Conservation (phyloP, 2,329 filamentous ascomycete species). For the Teratosphaeriaceae sp. region DNA sequence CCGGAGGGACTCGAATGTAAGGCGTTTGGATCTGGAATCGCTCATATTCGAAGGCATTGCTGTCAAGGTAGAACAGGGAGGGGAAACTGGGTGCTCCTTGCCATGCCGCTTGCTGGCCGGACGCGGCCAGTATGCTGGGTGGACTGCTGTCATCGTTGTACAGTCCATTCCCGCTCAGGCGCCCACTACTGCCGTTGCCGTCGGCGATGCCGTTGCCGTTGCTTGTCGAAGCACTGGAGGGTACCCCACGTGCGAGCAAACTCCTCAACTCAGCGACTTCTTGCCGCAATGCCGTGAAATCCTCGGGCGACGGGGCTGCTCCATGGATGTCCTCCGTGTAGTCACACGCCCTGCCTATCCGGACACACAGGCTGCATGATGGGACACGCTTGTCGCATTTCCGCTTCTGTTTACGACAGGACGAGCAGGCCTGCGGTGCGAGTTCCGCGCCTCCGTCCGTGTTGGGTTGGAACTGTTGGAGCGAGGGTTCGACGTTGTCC, state of each 20-base stretch:
- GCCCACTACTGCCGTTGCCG: conserved; percentile 11
- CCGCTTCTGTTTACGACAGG: conserved; percentile 45
- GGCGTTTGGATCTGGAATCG: conserved; percentile 35
- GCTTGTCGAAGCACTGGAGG: conserved; percentile 3
- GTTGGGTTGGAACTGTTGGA: conserved; percentile 5
- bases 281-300: conserved; percentile 17
- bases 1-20: conserved; percentile 33
- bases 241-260: conserved; percentile 8
- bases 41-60: conserved; percentile 32
- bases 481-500: conserved; percentile 1
- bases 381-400: conserved; percentile 48
- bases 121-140: not conserved
- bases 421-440: conserved; percentile 37
- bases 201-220: too few relatives aligned
- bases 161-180: not conserved
- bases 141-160: not conserved
- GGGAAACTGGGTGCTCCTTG: conserved; percentile 30
- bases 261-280: conserved; percentile 19
- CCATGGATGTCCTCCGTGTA: conserved; percentile 14
- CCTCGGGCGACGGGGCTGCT: conserved; percentile 13
- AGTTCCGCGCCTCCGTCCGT: too few relatives aligned
- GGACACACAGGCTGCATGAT: conserved; percentile 41
- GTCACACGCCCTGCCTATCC: conserved; percentile 20
- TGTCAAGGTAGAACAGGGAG: conserved; percentile 40
- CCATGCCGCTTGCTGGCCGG: conserved; percentile 5